Base-by-base conservation (phyloP, 2,329 filamentous ascomycete genomes). In the Bisporella sp. region DNA sequence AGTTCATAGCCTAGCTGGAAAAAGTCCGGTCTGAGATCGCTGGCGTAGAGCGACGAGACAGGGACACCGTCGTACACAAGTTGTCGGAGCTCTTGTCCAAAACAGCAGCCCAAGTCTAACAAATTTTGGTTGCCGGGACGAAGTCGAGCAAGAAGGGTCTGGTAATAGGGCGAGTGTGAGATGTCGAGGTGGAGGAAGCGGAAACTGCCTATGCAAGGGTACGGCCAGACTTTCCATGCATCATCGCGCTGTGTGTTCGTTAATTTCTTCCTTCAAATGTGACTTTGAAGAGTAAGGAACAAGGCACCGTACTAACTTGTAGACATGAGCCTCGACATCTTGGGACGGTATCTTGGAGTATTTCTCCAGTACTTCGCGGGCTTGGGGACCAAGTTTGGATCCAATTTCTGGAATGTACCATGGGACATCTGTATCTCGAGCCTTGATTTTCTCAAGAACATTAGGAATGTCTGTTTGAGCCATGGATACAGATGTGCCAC, bases 81-180 rank as follows among this genome's bases (percentile, higher is more conserved):
- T 9, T 64, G 61, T 12, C 69, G 66, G 1, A 71, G 56, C 33
- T 70, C 66, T 50, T 69, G 66, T 0, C 64, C 68, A 32, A 71
- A 61, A 49, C 66, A 68, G 37, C 66, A 69, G 9, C 67, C 68
- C 2, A 70, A 50, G 50, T 71, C 69, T 28, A 70, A 59, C 13
- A 21, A 13, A 29, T n/a, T 46, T 31, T 46, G 11, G 3, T 37
- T 46, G 6, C 44, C 44, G 11, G 30, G 12, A 29, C 35, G 32
- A 4, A 46, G 31, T 9, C 30, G 44, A n/a, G 32, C 31, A 29
- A 46, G 29, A 13, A 46, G 13, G 44, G 44, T 28, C 21, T 5
- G 30, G 13, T 46, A 46, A 9, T 46, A 13, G 35, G 44, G 44
- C 21, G 44, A 13, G 11, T 12, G 12, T 6, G 31, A 12, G 13